Base-by-base conservation (phyloP, 495 filamentous ascomycete genomes). In the Trichoderma parareesei region DNA sequence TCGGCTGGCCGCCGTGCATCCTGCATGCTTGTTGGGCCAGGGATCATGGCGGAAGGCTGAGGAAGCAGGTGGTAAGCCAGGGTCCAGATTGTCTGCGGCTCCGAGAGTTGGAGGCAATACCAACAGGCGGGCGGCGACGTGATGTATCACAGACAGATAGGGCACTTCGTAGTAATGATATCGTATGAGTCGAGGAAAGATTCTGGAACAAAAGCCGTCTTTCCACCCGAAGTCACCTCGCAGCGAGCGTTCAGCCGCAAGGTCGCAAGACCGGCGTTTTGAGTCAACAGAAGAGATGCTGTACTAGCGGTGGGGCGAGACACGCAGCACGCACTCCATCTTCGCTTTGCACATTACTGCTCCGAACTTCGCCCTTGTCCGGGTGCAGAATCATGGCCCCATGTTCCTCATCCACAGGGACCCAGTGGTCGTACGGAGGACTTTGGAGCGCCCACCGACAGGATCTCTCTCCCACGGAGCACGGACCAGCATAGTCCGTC, bases 241-340 rank as follows among this genome's bases (percentile, higher is more conserved):
- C 44, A 48, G 44, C 53, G 27, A 57, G 53, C 4, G 27, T 35
- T 57, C 53, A 57, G 53, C 53, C 53, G 20, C 53, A 37, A 14
- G 53, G n/a, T 27, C 53, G 53, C 20, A 13, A 38, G 53, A 7
- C 53, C 53, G 53, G 53, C 27, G 53, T 57, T 57, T 57, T 27
- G 53, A 57, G 53, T 57, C 11, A 57, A 37, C 27, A 27, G 27
- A 57, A 27, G 53, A 57, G 53, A 57, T 57, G 46, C n/a, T 57
- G 27, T 37, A 35, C 33, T 3, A 38, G 27, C 18, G 16, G 53
- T 57, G 53, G 53, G 53, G 53, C 53, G 7, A 35, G 27, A 16
- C 20, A 27, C 33, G 8, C 27, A 38, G 53, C 20, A 13, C n/a
- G n/a, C n/a, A n/a, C n/a, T 48, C 16, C 46, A 18, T 0, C 46